Evolutionary conservation across 164 flowering plant genomes (phyloP).

Genomic region (Vitis amurensis): DNA sequence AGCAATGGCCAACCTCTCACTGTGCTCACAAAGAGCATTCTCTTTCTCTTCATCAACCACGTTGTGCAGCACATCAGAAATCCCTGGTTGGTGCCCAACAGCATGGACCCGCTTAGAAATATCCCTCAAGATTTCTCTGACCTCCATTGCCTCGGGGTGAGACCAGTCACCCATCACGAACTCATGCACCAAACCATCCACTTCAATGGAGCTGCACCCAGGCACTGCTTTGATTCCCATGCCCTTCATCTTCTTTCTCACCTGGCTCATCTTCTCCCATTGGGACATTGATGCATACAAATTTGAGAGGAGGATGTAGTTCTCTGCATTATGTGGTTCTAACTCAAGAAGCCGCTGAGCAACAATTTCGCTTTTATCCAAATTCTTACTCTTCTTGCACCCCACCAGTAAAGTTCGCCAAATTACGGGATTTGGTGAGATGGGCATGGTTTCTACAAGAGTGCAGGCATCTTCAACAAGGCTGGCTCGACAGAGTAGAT

Average conservation of each 20-base stretch:
- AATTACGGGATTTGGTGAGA: constrained; percentile 32
- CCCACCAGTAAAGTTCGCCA: constrained; percentile 50
- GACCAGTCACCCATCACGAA: constrained; percentile 44
- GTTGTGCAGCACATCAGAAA: constrained; percentile 39
- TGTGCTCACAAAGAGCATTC: constrained; percentile 36
- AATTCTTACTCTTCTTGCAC: constrained; percentile 27
- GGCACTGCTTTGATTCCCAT: constrained; percentile 35
- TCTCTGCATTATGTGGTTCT: constrained; percentile 47
- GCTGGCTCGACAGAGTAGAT: constrained; percentile 44
- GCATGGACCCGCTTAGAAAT: constrained; percentile 25
- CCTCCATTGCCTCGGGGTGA: constrained; percentile 38
- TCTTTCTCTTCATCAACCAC: constrained; percentile 40
- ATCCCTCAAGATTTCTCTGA: constrained; percentile 30
- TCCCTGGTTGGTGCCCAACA: constrained; percentile 37
- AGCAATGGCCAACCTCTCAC: constrained; percentile 47
- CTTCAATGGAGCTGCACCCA: constrained; percentile 48
- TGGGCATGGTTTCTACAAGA: constrained; percentile 32
- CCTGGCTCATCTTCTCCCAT: constrained; percentile 40
- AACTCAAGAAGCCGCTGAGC: constrained; percentile 36
- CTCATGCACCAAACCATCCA: constrained; percentile 43
- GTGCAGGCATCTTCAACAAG: constrained; percentile 32
- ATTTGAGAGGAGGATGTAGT: constrained; percentile 40
- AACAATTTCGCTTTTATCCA: constrained; percentile 30
- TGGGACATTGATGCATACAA: constrained; percentile 33
- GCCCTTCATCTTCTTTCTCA: constrained; percentile 47